Conservation (phyloP, 2,329 filamentous ascomycete genomes). For the Corinectria fuckeliana region DNA sequence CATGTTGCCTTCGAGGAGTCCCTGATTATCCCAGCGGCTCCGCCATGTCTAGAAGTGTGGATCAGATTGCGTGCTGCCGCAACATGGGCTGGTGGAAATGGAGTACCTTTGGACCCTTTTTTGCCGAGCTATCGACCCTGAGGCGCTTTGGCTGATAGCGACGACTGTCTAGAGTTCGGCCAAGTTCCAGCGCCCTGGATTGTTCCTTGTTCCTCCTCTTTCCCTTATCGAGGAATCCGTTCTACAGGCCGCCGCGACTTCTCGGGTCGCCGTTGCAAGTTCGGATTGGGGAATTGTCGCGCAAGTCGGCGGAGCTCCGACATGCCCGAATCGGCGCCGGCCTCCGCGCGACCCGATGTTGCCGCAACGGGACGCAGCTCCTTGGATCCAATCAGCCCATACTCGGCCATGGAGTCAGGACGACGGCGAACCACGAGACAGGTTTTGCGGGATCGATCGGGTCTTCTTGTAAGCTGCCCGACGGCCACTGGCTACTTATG, state of each 20-base stretch:
- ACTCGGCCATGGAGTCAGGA: constrained; percentile 14
- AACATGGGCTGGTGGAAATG: neutral
- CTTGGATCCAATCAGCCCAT: constrained; percentile 26
- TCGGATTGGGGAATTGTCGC: neutral
- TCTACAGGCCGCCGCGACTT: neutral
- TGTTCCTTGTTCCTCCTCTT: neutral
- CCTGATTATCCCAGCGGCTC: constrained; percentile 14
- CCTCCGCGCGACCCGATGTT: constrained; percentile 32
- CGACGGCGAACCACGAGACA: constrained; percentile 26
- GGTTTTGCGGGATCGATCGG: constrained; percentile 34
- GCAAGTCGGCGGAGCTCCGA: constrained; percentile 22
- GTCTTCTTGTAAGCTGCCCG: neutral
- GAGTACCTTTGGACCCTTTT: neutral
- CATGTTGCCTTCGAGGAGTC: neutral
- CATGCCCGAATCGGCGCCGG: constrained; percentile 28
- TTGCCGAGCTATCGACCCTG: neutral
- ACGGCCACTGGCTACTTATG: neutral
- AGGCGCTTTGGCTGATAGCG: neutral
- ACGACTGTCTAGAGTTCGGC: neutral
- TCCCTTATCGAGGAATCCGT: neutral
- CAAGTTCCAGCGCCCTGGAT: neutral
- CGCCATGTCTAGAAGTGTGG: constrained; percentile 28
- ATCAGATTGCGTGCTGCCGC: constrained; percentile 36
- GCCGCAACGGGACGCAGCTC: constrained; percentile 23
- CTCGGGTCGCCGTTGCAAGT: neutral